A percentile compares a stretch with the other conserved stretches of the same genome.
These are phyloP conservation scores for Anacardium occidentale DNA, from an alignment of 345 rosid species.

Conservation along the genomic window DNA sequence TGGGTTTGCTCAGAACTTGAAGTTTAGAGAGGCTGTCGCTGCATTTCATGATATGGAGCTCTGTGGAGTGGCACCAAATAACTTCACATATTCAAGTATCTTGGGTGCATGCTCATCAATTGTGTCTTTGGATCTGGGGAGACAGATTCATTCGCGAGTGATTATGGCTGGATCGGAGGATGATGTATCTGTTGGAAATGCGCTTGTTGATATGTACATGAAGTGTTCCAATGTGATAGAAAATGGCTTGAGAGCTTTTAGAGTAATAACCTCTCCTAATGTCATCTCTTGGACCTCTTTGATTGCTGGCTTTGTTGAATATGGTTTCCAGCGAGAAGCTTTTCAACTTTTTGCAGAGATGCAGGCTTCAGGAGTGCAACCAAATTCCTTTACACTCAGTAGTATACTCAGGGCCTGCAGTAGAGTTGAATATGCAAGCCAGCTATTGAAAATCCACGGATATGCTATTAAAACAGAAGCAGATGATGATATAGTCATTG, in stretches of 20 bases:
- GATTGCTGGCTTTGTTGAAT: slow-evolving; percentile 55
- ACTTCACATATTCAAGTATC: slow-evolving; percentile 41
- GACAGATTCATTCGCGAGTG: slow-evolving; percentile 57
- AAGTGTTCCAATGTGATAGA: slow-evolving; percentile 45
- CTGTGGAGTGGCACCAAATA: slow-evolving; percentile 42
- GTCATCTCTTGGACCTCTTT: slow-evolving; percentile 74
- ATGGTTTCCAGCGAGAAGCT: slow-evolving; percentile 41
- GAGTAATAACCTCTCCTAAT: slow-evolving; percentile 44
- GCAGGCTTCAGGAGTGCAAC: slow-evolving; percentile 49
- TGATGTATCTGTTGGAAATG: slow-evolving; percentile 54
- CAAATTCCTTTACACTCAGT: slow-evolving; percentile 56
- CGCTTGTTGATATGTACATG: slow-evolving; percentile 66
- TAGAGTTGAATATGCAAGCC: slow-evolving; percentile 24
- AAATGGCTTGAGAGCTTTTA: slow-evolving; percentile 46
- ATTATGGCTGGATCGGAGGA: slow-evolving; percentile 45
- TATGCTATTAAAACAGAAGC: slow-evolving; percentile 40
- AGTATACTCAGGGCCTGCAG: slow-evolving; percentile 48
- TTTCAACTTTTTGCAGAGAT: slow-evolving; percentile 40
- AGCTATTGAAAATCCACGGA: slow-evolving; percentile 48
- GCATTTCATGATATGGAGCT: slow-evolving; percentile 52
- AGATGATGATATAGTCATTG: slow-evolving; percentile 32
- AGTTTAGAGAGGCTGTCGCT: slow-evolving; percentile 41
- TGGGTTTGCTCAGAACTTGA: slow-evolving; percentile 46
- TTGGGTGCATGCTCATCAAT: slow-evolving; percentile 42
- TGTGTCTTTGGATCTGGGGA: slow-evolving; percentile 44